Evolutionary conservation across 2,329 filamentous ascomycete genomes (phyloP).

Genomic region (Sporothrix schenckii): DNA sequence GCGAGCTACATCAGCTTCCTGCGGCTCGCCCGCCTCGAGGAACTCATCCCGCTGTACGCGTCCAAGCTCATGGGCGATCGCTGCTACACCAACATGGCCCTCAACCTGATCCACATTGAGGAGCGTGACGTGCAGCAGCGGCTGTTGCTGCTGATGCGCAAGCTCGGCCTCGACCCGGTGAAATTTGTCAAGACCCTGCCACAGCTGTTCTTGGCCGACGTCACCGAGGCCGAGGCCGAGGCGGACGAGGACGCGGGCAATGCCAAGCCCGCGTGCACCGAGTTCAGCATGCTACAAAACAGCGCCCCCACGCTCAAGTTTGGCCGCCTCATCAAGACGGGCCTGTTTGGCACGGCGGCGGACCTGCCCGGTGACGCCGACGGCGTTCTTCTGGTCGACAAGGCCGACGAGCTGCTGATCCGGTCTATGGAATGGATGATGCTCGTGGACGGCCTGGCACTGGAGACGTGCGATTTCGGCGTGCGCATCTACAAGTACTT

Average conservation of each 20-base stretch:
- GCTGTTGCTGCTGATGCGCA: constrained; percentile 73
- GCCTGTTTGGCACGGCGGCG: constrained; percentile 69
- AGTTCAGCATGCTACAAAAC: constrained; percentile 56
- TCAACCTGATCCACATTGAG: constrained; percentile 73
- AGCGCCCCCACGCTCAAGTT: constrained; percentile 57
- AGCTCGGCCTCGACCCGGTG: constrained; percentile 71
- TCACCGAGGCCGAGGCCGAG: constrained; percentile 46
- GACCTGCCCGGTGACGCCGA: constrained; percentile 52
- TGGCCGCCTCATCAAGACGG: constrained; percentile 67
- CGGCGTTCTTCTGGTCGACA: constrained; percentile 48
- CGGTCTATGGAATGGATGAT: constrained; percentile 83
- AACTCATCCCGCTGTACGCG: constrained; percentile 85
- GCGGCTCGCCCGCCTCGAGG: constrained; percentile 69
- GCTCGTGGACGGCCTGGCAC: constrained; percentile 60
- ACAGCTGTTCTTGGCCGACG: constrained; percentile 54
- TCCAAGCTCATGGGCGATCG: constrained; percentile 70
- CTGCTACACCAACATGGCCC: constrained; percentile 71
- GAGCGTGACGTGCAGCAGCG: constrained; percentile 65
- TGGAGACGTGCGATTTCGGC: constrained; percentile 51
- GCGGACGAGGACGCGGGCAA: constrained; percentile 34
- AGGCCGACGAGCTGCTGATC: constrained; percentile 71
- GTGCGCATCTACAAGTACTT: constrained; percentile 80
- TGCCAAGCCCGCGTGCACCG: constrained; percentile 47
- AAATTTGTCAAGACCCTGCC: constrained; percentile 74
- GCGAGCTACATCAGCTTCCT: constrained; percentile 81